Evolutionary conservation across 1,284 basidiomycete species (phyloP).

Genomic region (Paramarasmius palmivorus): DNA sequence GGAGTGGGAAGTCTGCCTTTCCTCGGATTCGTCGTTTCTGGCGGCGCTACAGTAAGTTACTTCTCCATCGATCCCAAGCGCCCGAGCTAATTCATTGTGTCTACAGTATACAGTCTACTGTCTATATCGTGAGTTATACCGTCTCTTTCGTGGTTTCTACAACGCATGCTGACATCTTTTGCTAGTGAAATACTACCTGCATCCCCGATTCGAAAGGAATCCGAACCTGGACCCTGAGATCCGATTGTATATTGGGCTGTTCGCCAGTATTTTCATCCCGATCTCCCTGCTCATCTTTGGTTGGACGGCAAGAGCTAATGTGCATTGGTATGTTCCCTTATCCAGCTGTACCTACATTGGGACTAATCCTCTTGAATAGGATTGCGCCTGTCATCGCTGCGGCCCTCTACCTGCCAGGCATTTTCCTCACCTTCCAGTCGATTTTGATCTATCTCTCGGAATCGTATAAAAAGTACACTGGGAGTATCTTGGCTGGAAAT

Average conservation of each 20-base stretch:
- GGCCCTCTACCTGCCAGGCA: slow-evolving; percentile 25
- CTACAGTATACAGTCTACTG: slow-evolving; percentile 20
- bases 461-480: slow-evolving; percentile 34
- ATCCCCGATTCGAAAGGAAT: slow-evolving; percentile 17
- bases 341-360: background rate
- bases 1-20: slow-evolving; percentile 46
- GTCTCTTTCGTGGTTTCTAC: background rate
- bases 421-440: slow-evolving; percentile 34
- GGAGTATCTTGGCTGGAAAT: slow-evolving; percentile 39
- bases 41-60: slow-evolving; percentile 16
- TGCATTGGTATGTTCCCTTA: slow-evolving; percentile 27
- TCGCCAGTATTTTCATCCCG: slow-evolving; percentile 43
- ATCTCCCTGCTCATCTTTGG: slow-evolving; percentile 45
- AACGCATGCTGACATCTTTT: background rate
- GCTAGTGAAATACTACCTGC: slow-evolving; percentile 18
- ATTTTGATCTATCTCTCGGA: slow-evolving; percentile 32
- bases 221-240: slow-evolving; percentile 18
- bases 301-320: slow-evolving; percentile 33
- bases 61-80: background rate
- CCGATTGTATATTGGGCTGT: slow-evolving; percentile 22
- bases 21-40: slow-evolving; percentile 44
- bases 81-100: background rate
- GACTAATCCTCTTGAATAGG: background rate
- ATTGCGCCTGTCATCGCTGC: slow-evolving; percentile 26
- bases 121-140: slow-evolving; percentile 16